Evolutionary conservation across 768 basidiomycete species (phyloP).

Genomic region (Phanerochaete sordida): DNA sequence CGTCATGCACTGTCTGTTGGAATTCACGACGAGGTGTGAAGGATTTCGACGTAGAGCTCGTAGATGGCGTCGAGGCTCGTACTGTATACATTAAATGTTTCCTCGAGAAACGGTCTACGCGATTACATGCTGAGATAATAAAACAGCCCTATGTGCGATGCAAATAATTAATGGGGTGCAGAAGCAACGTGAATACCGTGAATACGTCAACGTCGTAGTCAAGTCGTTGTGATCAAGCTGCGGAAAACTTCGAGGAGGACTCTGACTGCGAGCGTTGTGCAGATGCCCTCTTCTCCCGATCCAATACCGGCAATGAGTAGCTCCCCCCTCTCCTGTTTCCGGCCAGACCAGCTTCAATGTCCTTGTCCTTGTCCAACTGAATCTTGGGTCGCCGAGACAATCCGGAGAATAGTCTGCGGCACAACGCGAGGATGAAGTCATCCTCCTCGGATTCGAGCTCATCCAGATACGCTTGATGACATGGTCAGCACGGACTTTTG

Average conservation of each 20-base stretch:
- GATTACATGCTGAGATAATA: no score
- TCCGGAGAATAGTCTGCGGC: not conserved
- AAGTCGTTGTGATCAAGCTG: not conserved
- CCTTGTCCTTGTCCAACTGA: not conserved
- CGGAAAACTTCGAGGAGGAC: no score
- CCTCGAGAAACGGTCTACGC: no score
- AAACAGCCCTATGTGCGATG: no score
- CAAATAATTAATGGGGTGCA: no score
- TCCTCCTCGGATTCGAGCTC: not conserved
- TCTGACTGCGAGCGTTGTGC: not conserved
- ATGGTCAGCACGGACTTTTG: not conserved
- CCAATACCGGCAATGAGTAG: not conserved
- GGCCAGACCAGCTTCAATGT: not conserved
- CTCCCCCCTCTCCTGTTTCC: not conserved
- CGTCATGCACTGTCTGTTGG: no score
- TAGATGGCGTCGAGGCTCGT: no score
- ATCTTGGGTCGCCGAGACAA: not conserved
- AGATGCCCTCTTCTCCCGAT: not conserved
- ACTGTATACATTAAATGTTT: no score
- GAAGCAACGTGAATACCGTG: no score
- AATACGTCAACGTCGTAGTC: no score
- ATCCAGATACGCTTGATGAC: not conserved
- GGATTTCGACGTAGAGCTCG: no score
- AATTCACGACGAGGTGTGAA: no score
- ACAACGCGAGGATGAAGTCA: not conserved